Base-by-base conservation (phyloP, 768 basidiomycete genomes). In the Russula emetica region DNA sequence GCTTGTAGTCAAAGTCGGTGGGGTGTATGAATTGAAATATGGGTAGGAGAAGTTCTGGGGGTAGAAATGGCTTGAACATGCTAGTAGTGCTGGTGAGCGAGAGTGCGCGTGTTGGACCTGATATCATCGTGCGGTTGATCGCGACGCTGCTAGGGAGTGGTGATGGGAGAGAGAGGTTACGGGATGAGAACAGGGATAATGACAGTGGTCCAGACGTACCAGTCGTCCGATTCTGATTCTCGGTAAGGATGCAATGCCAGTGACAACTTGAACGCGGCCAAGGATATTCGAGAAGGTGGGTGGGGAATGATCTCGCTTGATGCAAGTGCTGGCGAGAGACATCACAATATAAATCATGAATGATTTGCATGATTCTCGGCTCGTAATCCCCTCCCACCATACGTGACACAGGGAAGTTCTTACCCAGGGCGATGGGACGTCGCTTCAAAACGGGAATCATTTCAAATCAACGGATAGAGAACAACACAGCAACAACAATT, bases 21-120 rank as follows among this genome's bases (percentile, higher is more conserved):
- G 58, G 63, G 7, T 45, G 57, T 10, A 60, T 45, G 54, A 65
- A 60, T 8, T 49, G 50, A 5, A 67, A 10, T 26, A 67, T 60
- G 11, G 58, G 58, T 20, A 59, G 66, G 45, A 55, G 51, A 4
- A 67, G 59, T 14, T 67, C 63, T 9, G 49, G 26, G 1, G 66
- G 66, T 3, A 67, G 22, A 8, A 20, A 24, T 28, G 60, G 49
- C 38, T 24, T 55, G 32, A 54, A 26, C 16, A 26, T 13, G 24
- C 42, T 32, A 8, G 32, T 32, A 8, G 20, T 13, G 24, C 42
- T 32, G 32, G 32, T 32, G 32, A 9, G 32, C 8, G 32, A 32
- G 32, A 32, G 32, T 2, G 8, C 3, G 5, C 32, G 32, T 9
- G 22, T 30, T 14, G 14, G 24, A 20, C 40, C 30, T 20, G 51